Evolutionary conservation across 352 stramenopile genomes (phyloP).

Genomic region (Discostella stelligera): DNA sequence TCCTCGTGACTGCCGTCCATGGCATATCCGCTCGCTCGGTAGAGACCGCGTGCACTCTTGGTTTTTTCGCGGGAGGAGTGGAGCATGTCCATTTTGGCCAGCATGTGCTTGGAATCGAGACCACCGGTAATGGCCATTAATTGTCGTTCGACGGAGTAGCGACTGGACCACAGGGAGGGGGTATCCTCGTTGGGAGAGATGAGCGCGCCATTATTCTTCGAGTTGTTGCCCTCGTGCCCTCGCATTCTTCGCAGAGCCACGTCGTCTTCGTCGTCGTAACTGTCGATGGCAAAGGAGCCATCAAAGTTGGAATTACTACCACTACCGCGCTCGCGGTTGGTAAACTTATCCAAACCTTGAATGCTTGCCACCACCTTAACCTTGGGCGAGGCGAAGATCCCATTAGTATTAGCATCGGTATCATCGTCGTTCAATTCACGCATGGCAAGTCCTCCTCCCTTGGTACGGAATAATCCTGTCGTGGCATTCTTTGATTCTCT

Average conservation of each 20-base stretch:
- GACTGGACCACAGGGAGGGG: constrained; percentile 29
- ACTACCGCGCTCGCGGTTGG: background rate
- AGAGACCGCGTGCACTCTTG: constrained; percentile 38
- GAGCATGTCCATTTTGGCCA: constrained; percentile 44
- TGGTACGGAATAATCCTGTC: constrained; percentile 36
- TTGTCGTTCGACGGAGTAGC: constrained; percentile 48
- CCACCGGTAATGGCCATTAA: constrained; percentile 49
- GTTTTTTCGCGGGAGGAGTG: constrained; percentile 29
- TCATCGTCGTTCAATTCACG: constrained; percentile 39
- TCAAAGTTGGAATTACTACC: background rate
- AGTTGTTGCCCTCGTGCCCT: constrained; percentile 5
- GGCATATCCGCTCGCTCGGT: constrained; percentile 23
- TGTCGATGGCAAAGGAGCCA: constrained; percentile 24
- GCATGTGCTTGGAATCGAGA: constrained; percentile 26
- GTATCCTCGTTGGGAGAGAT: constrained; percentile 16
- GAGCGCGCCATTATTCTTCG: constrained; percentile 1
- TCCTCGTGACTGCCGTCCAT: constrained; percentile 46
- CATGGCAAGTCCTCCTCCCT: constrained; percentile 35
- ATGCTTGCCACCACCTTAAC: constrained; percentile 12
- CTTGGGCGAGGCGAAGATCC: background rate
- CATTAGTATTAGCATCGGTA: background rate
- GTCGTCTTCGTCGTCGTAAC: constrained; percentile 36
- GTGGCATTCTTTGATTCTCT: background rate
- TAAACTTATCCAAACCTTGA: constrained; percentile 37
- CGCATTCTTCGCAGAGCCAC: background rate